Conservation (phyloP, 108 stramenopile genomes). For the Stephanodiscus triporus region DNA sequence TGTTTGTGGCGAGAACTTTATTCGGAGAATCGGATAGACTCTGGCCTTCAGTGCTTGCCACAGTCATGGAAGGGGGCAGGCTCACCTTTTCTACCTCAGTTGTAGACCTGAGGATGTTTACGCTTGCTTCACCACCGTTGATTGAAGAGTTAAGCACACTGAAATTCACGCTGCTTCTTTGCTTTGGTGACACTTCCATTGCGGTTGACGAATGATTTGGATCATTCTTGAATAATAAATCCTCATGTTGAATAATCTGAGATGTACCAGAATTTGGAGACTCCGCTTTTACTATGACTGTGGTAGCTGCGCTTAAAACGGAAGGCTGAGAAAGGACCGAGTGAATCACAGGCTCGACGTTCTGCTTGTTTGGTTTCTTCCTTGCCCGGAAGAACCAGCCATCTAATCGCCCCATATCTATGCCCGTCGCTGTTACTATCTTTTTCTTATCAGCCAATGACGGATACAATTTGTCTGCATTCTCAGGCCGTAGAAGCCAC, state of each 20-base stretch:
- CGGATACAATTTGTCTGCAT: neutral
- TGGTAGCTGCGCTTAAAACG: neutral
- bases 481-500: slow-evolving; percentile 1
- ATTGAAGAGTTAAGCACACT: neutral
- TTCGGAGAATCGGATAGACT: neutral
- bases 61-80: slow-evolving; percentile 8
- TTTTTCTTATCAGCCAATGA: slow-evolving; percentile 11
- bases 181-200: neutral
- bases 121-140: neutral
- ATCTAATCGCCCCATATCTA: slow-evolving; percentile 29
- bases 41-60: slow-evolving; percentile 3
- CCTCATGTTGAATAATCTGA: neutral
- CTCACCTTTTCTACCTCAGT: slow-evolving; percentile 2
- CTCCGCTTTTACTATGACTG: neutral
- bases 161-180: neutral
- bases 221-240: neutral
- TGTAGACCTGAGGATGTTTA: neutral
- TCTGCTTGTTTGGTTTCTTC: slow-evolving; percentile 22
- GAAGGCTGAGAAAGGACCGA: neutral
- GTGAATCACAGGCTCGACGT: neutral
- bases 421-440: slow-evolving; percentile 18
- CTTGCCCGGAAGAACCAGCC: slow-evolving; percentile 33
- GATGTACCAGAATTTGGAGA: neutral
- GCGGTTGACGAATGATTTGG: neutral
- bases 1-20: neutral